Conservation (phyloP, 2,329 filamentous ascomycete species). For the Triangularia verruculosa region DNA sequence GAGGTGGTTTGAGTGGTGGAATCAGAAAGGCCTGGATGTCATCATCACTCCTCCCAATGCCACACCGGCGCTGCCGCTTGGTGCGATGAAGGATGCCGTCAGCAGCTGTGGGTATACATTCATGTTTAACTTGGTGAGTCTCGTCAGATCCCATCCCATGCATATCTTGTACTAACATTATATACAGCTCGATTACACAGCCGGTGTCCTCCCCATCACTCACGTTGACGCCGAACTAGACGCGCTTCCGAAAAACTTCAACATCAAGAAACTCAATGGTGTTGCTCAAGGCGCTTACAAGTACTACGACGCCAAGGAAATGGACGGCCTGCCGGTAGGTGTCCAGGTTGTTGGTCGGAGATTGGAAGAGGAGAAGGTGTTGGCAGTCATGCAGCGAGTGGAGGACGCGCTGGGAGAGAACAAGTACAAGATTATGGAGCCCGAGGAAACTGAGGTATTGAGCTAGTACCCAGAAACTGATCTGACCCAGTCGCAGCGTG, state of each 20-base stretch:
- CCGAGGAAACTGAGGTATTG: slow-evolving; percentile 34
- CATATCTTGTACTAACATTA: slow-evolving; percentile 13
- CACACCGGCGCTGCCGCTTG: slow-evolving; percentile 82
- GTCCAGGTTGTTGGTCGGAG: slow-evolving; percentile 79
- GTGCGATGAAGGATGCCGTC: slow-evolving; percentile 80
- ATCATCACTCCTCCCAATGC: slow-evolving; percentile 84
- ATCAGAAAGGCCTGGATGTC: slow-evolving; percentile 68
- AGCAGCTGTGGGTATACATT: slow-evolving; percentile 92
- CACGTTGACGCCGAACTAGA: slow-evolving; percentile 72
- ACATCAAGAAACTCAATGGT: slow-evolving; percentile 66
- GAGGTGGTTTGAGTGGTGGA: slow-evolving; percentile 84
- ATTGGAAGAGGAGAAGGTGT: slow-evolving; percentile 82
- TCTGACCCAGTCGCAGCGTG: too few relatives aligned
- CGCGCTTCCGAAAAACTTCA: slow-evolving; percentile 60
- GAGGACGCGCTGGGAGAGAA: slow-evolving; percentile 67
- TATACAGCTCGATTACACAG: slow-evolving; percentile 74
- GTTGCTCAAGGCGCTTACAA: slow-evolving; percentile 81
- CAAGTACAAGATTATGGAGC: slow-evolving; percentile 50
- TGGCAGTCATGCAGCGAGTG: slow-evolving; percentile 74
- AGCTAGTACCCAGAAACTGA: too few relatives aligned
- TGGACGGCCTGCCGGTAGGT: slow-evolving; percentile 84
- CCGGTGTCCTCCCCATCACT: slow-evolving; percentile 79
- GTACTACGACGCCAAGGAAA: slow-evolving; percentile 75
- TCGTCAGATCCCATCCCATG: background rate
- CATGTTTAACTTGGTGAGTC: slow-evolving; percentile 76